Percentiles rank a stretch among this genome's conserved stretches.
Evolutionary conservation across 2,329 filamentous ascomycete species (phyloP).

Genomic region (Hortaea sp.): DNA sequence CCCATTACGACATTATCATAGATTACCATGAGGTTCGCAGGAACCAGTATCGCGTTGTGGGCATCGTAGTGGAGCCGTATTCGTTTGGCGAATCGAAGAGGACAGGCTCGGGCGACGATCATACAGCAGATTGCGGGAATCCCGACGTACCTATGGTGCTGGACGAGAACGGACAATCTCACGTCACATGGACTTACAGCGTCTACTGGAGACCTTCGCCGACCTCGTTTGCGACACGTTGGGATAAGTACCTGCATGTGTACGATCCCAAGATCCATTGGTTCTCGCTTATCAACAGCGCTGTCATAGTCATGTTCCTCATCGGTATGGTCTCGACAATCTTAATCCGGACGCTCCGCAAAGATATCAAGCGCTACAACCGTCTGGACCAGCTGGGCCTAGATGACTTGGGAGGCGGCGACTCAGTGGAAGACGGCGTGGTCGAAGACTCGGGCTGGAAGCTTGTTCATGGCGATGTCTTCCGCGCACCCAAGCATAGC

Average conservation of each 20-base stretch:
- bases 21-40: constrained; percentile 78
- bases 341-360: constrained; percentile 74
- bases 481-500: constrained; percentile 74
- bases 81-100: constrained; percentile 53
- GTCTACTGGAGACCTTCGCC: constrained; percentile 77
- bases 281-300: constrained; percentile 95
- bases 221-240: constrained; percentile 90
- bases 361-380: constrained; percentile 96
- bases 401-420: constrained; percentile 75
- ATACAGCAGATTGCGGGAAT: constrained; percentile 51
- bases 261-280: constrained; percentile 98
- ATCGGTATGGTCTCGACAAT: constrained; percentile 90
- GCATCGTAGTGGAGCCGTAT: constrained; percentile 75
- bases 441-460: constrained; percentile 99
- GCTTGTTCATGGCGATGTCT: constrained; percentile 92
- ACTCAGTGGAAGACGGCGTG: constrained; percentile 73
- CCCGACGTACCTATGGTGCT: constrained; percentile 52
- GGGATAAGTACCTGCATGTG: constrained; percentile 98
- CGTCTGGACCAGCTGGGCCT: constrained; percentile 82
- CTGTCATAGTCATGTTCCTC: constrained; percentile 86
- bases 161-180: constrained; percentile 48
- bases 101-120: constrained; percentile 40
- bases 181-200: constrained; percentile 81
- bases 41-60: constrained; percentile 75
- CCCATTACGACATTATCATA: constrained; percentile 89